Conservation (phyloP, 2,329 filamentous ascomycete species). For the Paecilomyces sp. region DNA sequence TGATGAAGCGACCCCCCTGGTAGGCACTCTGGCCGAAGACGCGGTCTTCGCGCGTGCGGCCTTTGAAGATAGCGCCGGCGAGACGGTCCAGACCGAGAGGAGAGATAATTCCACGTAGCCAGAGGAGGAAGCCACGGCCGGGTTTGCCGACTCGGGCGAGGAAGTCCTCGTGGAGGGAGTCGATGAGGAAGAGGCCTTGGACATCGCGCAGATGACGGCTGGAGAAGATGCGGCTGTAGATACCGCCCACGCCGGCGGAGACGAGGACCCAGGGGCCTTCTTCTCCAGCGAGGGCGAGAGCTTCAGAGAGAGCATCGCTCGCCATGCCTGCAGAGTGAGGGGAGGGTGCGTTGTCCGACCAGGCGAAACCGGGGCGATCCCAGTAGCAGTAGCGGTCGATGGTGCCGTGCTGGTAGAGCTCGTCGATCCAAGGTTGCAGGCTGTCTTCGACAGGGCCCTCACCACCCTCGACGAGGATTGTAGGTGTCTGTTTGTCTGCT, state of each 20-base stretch:
- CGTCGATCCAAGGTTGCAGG: constrained; percentile 72
- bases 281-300: constrained; percentile 71
- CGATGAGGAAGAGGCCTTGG: constrained; percentile 73
- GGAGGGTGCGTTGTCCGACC: constrained; percentile 86
- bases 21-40: constrained; percentile 74
- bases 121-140: constrained; percentile 71
- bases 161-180: constrained; percentile 82
- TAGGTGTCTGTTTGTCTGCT: constrained; percentile 54
- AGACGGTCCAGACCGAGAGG: constrained; percentile 80
- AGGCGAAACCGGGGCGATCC: constrained; percentile 83
- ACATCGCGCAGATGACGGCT: constrained; percentile 71
- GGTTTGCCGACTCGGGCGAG: constrained; percentile 60
- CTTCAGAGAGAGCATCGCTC: constrained; percentile 82
- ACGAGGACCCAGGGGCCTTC: constrained; percentile 82
- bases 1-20: constrained; percentile 76
- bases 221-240: constrained; percentile 88
- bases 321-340: constrained; percentile 90
- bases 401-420: constrained; percentile 68
- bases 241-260: constrained; percentile 76
- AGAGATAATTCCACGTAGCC: constrained; percentile 77
- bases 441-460: constrained; percentile 71
- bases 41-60: constrained; percentile 72
- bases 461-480: constrained; percentile 78
- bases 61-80: constrained; percentile 71
- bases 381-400: constrained; percentile 91